Conservation (phyloP, 352 stramenopile species). For the Globisporangium mamillatum region DNA sequence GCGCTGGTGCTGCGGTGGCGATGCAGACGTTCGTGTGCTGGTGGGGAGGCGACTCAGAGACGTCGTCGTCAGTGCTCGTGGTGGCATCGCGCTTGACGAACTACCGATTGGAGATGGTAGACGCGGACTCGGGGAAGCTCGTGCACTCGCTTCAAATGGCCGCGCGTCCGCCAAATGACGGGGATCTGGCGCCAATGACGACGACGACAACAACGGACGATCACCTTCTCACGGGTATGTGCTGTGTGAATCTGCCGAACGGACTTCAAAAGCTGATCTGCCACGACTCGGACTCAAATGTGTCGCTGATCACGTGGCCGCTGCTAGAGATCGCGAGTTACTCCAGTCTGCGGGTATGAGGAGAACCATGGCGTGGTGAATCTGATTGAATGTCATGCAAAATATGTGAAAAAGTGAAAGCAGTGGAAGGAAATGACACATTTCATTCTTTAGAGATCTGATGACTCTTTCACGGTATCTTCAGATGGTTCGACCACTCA, state of each 20-base stretch:
- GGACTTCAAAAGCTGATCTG: constrained; percentile 28
- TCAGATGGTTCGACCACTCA: no score
- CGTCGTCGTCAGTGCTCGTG: constrained; percentile 29
- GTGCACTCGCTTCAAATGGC: constrained; percentile 46
- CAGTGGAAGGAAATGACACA: no score
- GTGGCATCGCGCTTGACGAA: constrained; percentile 34
- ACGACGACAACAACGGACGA: not conserved
- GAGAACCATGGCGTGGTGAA: not conserved
- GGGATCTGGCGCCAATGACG: not conserved
- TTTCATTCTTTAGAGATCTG: no score
- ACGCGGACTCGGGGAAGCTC: constrained; percentile 33
- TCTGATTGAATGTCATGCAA: no score
- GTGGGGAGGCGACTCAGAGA: constrained; percentile 23
- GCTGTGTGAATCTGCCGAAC: constrained; percentile 3
- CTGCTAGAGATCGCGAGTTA: constrained; percentile 29
- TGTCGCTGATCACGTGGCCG: constrained; percentile 43
- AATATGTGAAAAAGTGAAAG: no score
- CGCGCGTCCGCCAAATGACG: not conserved
- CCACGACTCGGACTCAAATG: constrained; percentile 37
- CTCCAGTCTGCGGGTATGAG: not conserved
- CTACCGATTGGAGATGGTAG: constrained; percentile 45
- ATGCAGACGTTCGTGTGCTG: constrained; percentile 53
- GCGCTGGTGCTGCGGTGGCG: constrained; percentile 17
- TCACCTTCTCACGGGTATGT: constrained; percentile 33
- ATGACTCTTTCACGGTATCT: no score